These are phyloP conservation scores for Coprinellus micaceus DNA, from an alignment of 768 basidiomycete genomes.

Conservation along the genomic window DNA sequence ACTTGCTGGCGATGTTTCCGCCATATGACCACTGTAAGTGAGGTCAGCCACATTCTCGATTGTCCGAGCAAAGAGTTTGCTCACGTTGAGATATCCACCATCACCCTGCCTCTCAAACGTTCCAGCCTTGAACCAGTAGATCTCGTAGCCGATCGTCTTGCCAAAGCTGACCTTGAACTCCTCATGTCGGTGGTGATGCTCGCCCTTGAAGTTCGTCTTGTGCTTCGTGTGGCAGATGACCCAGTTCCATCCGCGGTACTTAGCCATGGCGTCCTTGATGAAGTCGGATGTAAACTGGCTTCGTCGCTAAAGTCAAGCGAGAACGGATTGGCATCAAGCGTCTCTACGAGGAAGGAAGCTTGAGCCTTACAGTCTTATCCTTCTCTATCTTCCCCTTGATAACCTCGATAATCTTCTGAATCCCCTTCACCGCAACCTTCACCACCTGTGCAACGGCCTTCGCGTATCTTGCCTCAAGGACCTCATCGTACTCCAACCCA, in stretches of 20 bases:
- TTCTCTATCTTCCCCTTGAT: neutral
- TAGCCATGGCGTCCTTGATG: neutral
- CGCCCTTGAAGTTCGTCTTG: neutral
- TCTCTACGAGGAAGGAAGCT: no score
- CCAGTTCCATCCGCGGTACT: neutral
- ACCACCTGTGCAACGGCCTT: neutral
- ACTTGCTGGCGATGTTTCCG: no score
- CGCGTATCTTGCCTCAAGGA: no score
- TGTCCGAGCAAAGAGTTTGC: no score
- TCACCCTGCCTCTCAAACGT: neutral
- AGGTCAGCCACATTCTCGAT: no score
- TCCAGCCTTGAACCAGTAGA: neutral
- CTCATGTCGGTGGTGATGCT: neutral
- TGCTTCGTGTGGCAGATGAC: neutral
- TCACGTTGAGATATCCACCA: neutral
- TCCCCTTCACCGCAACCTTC: neutral
- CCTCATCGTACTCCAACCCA: no score
- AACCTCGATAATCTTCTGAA: neutral
- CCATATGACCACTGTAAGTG: no score
- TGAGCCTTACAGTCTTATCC: neutral
- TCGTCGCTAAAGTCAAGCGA: no score
- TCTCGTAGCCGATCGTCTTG: neutral
- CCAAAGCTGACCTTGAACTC: neutral
- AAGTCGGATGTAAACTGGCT: neutral
- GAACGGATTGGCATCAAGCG: no score